Percentiles rank a stretch among this genome's conserved stretches.
These are phyloP conservation scores for Yamadazyma membranifaciens DNA, from an alignment of 1,139 yeast species.

Conservation along the genomic window DNA sequence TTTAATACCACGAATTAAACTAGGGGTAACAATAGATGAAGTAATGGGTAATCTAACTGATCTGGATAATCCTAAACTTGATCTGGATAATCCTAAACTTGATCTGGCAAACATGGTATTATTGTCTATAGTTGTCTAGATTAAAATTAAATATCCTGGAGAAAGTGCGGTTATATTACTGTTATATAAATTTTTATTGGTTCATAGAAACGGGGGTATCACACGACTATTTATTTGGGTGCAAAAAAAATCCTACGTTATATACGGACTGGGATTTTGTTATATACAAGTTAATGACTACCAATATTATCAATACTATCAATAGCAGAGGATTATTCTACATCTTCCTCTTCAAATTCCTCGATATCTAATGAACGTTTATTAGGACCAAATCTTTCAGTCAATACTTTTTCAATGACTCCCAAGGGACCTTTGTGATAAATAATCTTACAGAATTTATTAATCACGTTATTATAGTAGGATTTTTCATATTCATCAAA, in stretches of 20 bases:
- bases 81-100: conserved; percentile 20
- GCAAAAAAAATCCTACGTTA: background rate
- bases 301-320: no score
- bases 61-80: conserved; percentile 15
- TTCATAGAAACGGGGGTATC: background rate
- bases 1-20: conserved; percentile 27
- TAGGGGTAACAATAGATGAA: no score
- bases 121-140: background rate
- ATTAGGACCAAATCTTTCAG: conserved; percentile 40
- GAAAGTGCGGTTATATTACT: conserved; percentile 12
- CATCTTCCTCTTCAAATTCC: conserved; percentile 45
- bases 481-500: conserved; percentile 21
- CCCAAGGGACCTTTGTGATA: conserved; percentile 46
- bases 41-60: conserved; percentile 3
- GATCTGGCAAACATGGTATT: conserved; percentile 17
- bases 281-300: conserved; percentile 1
- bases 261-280: background rate
- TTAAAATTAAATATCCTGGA: conserved; percentile 2
- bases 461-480: conserved; percentile 38
- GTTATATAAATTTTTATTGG: conserved; percentile 9
- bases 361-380: conserved; percentile 36
- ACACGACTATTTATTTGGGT: conserved; percentile 1
- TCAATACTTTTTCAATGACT: conserved; percentile 38
- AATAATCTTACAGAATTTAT: conserved; percentile 38
- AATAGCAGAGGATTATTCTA: conserved; percentile 17